Evolutionary conservation across 768 basidiomycete species (phyloP).

Genomic region (Termitomyces sp.): DNA sequence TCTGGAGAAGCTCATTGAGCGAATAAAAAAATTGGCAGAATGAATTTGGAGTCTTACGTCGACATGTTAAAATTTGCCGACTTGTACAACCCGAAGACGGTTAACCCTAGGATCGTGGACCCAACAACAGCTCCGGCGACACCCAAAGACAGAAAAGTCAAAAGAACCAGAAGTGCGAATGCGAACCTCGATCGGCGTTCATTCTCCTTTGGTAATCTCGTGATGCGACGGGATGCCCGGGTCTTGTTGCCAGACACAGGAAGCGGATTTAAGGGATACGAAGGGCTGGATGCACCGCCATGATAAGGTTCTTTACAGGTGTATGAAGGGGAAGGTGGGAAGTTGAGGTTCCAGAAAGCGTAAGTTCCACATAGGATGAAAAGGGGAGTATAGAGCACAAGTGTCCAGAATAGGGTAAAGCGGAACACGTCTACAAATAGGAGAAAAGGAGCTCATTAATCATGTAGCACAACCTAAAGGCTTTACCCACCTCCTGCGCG

Average conservation of each 20-base stretch:
- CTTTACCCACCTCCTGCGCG: conserved; percentile 31
- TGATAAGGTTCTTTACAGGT: conserved; percentile 2
- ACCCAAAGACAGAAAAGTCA: conserved; percentile 38
- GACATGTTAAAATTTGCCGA: conserved; percentile 48
- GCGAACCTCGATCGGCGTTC: conserved; percentile 43
- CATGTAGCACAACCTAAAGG: not conserved
- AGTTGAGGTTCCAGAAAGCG: conserved; percentile 51
- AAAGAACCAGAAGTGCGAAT: conserved; percentile 44
- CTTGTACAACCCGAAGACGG: conserved; percentile 42
- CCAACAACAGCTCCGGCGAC: conserved; percentile 45
- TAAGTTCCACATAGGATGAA: conserved; percentile 46
- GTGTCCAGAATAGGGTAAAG: conserved; percentile 52
- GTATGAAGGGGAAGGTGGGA: conserved; percentile 32
- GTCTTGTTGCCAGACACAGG: conserved; percentile 12
- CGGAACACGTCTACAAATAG: conserved; percentile 41
- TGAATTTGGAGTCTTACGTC: conserved; percentile 32
- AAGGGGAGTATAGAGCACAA: conserved; percentile 48
- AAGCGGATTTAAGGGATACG: conserved; percentile 15
- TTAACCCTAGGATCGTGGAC: conserved; percentile 43
- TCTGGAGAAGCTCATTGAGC: conserved; percentile 19
- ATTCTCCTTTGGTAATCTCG: conserved; percentile 25
- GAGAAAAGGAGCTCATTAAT: not conserved
- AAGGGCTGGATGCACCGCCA: conserved; percentile 1
- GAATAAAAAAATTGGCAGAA: conserved; percentile 2
- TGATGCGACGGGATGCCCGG: not conserved